Conservation (phyloP, 768 basidiomycete genomes). For the Favolaschia claudopus region DNA sequence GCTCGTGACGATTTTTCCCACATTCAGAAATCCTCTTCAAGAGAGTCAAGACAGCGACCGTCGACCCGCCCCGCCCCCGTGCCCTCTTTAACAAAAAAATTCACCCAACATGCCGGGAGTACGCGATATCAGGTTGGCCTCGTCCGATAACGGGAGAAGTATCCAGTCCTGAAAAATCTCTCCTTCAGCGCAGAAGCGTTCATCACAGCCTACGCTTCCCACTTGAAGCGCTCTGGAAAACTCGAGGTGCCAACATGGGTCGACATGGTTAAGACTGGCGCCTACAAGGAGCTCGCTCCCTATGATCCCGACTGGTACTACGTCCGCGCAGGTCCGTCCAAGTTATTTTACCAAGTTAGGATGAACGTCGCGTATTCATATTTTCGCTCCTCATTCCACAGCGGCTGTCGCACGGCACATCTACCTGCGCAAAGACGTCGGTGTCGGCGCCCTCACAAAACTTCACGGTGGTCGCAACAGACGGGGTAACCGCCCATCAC, state of each 20-base stretch:
- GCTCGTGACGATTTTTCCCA: no score
- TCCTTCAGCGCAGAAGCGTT: constrained; percentile 85
- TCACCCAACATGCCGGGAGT: constrained; percentile 78
- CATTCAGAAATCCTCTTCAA: no score
- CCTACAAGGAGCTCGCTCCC: constrained; percentile 97
- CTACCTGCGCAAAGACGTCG: constrained; percentile 98
- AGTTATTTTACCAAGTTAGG: not conserved
- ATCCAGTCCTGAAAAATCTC: not conserved
- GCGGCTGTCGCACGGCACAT: constrained; percentile 98
- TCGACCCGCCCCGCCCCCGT: constrained; percentile 44
- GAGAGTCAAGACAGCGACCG: constrained; percentile 49
- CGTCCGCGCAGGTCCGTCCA: constrained; percentile 88
- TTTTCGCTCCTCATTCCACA: constrained; percentile 38
- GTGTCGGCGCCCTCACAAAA: constrained; percentile 92
- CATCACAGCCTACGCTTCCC: constrained; percentile 93
- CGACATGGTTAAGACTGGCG: constrained; percentile 97
- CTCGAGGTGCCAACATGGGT: constrained; percentile 99
- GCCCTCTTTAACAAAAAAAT: constrained; percentile 59
- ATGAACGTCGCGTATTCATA: not conserved
- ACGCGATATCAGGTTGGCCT: constrained; percentile 76
- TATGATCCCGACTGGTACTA: constrained; percentile 99
- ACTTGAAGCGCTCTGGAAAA: constrained; percentile 98
- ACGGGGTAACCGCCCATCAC: constrained; percentile 95
- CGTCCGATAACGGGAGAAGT: no score
- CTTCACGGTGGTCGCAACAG: constrained; percentile 96